Evolutionary conservation across 257 asterid species (phyloP).

Genomic region (Solanum bukasovii): DNA sequence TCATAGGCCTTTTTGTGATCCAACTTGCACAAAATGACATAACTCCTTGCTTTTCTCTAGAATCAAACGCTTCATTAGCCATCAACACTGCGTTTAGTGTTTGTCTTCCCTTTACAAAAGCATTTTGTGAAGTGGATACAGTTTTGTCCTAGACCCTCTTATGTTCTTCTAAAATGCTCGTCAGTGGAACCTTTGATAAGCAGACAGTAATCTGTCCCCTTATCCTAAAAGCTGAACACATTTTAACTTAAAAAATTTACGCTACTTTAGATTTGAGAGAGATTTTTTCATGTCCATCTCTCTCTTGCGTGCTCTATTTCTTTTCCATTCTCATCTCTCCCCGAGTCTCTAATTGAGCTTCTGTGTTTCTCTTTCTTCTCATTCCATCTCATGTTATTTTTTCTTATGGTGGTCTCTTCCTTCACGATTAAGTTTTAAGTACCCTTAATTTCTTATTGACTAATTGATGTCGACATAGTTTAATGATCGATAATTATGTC

Average conservation of each 20-base stretch:
- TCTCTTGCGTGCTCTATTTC: not conserved
- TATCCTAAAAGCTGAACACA: not conserved
- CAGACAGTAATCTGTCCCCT: not conserved
- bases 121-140: not conserved
- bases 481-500: not conserved
- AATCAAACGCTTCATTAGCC: not conserved
- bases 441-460: not conserved
- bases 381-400: not conserved
- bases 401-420: not conserved
- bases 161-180: not conserved
- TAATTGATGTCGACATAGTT: not conserved
- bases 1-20: not conserved
- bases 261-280: not conserved
- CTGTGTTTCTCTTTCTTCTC: not conserved
- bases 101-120: not conserved
- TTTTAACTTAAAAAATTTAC: not conserved
- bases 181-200: not conserved
- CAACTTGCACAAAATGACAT: not conserved
- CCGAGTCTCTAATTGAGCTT: not conserved
- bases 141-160: not conserved
- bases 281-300: not conserved
- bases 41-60: not conserved
- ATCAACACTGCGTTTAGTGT: not conserved
- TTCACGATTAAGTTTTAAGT: not conserved
- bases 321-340: not conserved